Percentiles rank a stretch among this genome's conserved stretches.
Conservation (phyloP, 139 green algal species). For the Diplosphaera chodatii region DNA sequence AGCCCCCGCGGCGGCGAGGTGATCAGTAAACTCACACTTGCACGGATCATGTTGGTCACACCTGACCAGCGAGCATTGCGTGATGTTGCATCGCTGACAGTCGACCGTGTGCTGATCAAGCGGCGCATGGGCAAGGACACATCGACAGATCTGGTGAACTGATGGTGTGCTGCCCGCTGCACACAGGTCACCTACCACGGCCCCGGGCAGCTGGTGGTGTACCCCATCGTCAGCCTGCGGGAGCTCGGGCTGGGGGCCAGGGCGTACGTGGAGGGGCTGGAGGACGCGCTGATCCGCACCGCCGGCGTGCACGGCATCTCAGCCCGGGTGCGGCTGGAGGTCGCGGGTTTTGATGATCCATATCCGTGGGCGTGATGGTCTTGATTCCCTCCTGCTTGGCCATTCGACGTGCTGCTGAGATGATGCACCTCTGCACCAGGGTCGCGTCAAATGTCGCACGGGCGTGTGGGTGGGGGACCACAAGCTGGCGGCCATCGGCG, state of each 20-base stretch:
- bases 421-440: no score
- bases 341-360: neutral
- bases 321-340: slow-evolving; percentile 18
- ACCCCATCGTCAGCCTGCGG: slow-evolving; percentile 80
- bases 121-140: no score
- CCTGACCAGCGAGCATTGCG: no score
- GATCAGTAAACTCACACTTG: no score
- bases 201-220: slow-evolving; percentile 86
- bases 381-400: neutral
- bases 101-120: no score
- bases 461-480: slow-evolving; percentile 83
- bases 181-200: slow-evolving; percentile 78
- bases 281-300: slow-evolving; percentile 71
- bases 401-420: no score
- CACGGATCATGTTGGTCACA: no score
- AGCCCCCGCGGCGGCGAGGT: slow-evolving; percentile 70
- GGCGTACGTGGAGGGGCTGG: slow-evolving; percentile 83
- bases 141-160: no score
- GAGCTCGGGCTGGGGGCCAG: slow-evolving; percentile 60
- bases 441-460: slow-evolving; percentile 49
- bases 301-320: slow-evolving; percentile 41
- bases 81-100: no score
- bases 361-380: neutral
- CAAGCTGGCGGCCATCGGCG: slow-evolving; percentile 89
- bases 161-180: no score